Base-by-base conservation (phyloP, 2,329 filamentous ascomycete genomes). In the Colletotrichum trifolii region DNA sequence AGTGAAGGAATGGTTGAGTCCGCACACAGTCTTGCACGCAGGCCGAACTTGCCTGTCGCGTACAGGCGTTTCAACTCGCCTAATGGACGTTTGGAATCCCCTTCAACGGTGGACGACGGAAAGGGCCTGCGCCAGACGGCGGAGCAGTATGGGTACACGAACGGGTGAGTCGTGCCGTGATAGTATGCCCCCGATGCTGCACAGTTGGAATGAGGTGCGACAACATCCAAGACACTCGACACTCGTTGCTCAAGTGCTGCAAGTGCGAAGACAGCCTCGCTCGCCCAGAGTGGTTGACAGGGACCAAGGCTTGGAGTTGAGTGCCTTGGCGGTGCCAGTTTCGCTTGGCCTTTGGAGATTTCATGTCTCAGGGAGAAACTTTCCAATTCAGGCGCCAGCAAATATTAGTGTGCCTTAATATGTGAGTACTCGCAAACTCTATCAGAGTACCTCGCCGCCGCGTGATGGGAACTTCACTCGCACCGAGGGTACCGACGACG, bases 341-440 rank as follows among this genome's bases (percentile, higher is more conserved):
- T 48, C 10, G 38, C 50, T 64, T 56, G 60, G 43, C 40, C 33
- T 36, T 46, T 56, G 50, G 47, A 43, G 15, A 63, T 45, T 53
- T 25, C n/a, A 48, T 43, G 58, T 61, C 63, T 63, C 58, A 63
- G 58, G 47, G 40, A 52, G 35, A 65, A 50, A 61, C 62, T 36
- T 56, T 65, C 40, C 46, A 50, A 36, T 56, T 8, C 15, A 25
- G 17, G 49, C 34, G 49, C 49, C 42, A 36, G 42, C 45, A 25
- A 25, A 25, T 25, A 25, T 25, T 25, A 25, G 25, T 25, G 4
- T 5, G 25, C 25, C 25, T 25, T 25, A 25, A 25, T 25, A 25
- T 25, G 25, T 25, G 25, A 53, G 47, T 43, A 38, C 13, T 38
- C 36, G 46, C 58, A 63, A 66, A 57, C 62, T 48, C 47, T 43